Evolutionary conservation across 2,329 filamentous ascomycete genomes (phyloP).

Genomic region (Ophiostoma populinum): DNA sequence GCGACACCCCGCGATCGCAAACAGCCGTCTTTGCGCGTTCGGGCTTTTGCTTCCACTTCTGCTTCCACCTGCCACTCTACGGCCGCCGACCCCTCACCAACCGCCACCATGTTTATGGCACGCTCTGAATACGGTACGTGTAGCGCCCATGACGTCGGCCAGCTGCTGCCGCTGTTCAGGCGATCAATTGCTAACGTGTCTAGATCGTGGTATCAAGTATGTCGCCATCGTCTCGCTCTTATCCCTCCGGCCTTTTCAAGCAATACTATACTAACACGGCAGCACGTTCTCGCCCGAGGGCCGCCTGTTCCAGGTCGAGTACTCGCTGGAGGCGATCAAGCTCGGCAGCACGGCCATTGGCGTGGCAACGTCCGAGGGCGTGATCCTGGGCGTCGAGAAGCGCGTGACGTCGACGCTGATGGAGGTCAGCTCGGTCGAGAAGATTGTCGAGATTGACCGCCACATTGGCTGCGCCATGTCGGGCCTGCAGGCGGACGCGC

Average conservation of each 20-base stretch:
- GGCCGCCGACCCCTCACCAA: conserved; percentile 12
- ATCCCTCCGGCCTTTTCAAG: background rate
- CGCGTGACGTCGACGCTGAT: conserved; percentile 94
- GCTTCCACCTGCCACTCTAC: conserved; percentile 3
- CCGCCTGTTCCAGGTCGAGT: conserved; percentile 99
- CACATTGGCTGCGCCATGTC: conserved; percentile 99
- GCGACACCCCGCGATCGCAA: no score
- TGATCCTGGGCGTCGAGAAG: conserved; percentile 96
- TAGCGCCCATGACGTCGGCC: conserved; percentile 10
- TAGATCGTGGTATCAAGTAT: conserved; percentile 96
- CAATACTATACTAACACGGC: background rate
- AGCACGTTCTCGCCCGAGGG: conserved; percentile 99
- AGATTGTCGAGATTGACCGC: conserved; percentile 98
- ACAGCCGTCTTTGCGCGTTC: no score
- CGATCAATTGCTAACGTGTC: background rate
- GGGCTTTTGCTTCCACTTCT: background rate
- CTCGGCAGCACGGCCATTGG: conserved; percentile 96
- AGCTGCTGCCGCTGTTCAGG: conserved; percentile 7
- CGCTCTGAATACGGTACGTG: conserved; percentile 92
- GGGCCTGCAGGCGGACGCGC: conserved; percentile 89
- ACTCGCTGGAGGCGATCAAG: conserved; percentile 99
- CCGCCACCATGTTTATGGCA: conserved; percentile 91
- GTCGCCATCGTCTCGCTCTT: no score
- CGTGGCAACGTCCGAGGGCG: conserved; percentile 85
- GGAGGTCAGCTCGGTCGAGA: conserved; percentile 94